Evolutionary conservation across 306 rosid genomes (phyloP).

Genomic region (Dalbergia oliveri): DNA sequence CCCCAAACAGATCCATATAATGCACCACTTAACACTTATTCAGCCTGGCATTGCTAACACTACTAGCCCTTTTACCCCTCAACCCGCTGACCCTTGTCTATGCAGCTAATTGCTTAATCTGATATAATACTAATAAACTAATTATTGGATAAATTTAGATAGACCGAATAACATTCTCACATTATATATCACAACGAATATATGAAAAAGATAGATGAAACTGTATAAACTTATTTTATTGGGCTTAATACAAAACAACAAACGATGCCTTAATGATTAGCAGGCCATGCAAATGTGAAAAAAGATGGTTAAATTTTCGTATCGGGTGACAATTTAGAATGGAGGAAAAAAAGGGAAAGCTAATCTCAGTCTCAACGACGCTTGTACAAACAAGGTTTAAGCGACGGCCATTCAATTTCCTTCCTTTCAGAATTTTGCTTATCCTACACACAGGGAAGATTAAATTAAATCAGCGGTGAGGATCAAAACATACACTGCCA

Average conservation of each 20-base stretch:
- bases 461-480: constrained; percentile 11
- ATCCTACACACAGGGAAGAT: constrained; percentile 56
- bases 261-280: neutral
- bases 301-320: neutral
- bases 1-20: no score
- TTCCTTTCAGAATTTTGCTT: constrained; percentile 58
- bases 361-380: constrained; percentile 64
- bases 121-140: no score
- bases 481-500: neutral
- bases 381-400: constrained; percentile 95
- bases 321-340: neutral
- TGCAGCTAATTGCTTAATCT: no score
- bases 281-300: neutral
- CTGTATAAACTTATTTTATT: no score
- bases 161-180: no score
- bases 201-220: no score
- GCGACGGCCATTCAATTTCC: constrained; percentile 82
- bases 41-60: no score
- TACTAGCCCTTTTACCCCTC: no score
- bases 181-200: no score
- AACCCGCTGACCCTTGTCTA: no score
- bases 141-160: no score
- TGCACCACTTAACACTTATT: no score
- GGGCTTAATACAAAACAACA: neutral
- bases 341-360: neutral